phyloP scores from a whole-genome alignment of 805 yeast species.

The Scheffersomyces lignosus region DNA sequence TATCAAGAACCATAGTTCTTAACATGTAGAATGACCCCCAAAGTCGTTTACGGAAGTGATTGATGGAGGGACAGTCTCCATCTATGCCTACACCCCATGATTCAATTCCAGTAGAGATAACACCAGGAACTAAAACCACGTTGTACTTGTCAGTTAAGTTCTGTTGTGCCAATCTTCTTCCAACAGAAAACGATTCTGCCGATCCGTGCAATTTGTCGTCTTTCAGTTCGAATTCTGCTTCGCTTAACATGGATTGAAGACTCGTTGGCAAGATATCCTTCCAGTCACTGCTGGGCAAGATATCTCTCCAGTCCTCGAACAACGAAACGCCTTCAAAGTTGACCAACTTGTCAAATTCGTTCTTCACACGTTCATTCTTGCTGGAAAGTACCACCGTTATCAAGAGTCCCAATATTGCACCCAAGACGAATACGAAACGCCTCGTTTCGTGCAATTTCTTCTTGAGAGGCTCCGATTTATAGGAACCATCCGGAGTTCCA shows the following conservation, averaged over 20 bases:
- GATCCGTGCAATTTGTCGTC: slow-evolving; percentile 45
- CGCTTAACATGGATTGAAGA: slow-evolving; percentile 58
- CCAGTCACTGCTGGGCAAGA: no score
- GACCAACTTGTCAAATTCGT: slow-evolving; percentile 51
- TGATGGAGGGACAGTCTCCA: slow-evolving; percentile 75
- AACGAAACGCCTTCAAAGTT: slow-evolving; percentile 55
- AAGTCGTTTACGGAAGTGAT: slow-evolving; percentile 84
- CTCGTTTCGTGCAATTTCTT: slow-evolving; percentile 46
- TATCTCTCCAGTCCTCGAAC: slow-evolving; percentile 31
- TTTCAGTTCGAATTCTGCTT: slow-evolving; percentile 41
- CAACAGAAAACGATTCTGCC: slow-evolving; percentile 87
- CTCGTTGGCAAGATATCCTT: slow-evolving; percentile 68
- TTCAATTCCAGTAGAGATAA: slow-evolving; percentile 91
- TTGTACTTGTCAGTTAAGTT: slow-evolving; percentile 64
- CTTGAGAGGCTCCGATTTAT: background rate
- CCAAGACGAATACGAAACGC: slow-evolving; percentile 62
- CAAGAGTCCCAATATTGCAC: slow-evolving; percentile 69
- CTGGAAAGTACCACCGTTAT: no score
- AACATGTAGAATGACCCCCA: slow-evolving; percentile 99
- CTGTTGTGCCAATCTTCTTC: slow-evolving; percentile 55
- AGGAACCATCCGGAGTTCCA: no score
- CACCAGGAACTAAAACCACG: slow-evolving; percentile 94
- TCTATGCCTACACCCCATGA: slow-evolving; percentile 79
- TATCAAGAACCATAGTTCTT: slow-evolving; percentile 86
- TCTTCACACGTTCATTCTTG: no score